Evolutionary conservation across 2,329 filamentous ascomycete genomes (phyloP).

Genomic region (Arthrobotrys megalospora): DNA sequence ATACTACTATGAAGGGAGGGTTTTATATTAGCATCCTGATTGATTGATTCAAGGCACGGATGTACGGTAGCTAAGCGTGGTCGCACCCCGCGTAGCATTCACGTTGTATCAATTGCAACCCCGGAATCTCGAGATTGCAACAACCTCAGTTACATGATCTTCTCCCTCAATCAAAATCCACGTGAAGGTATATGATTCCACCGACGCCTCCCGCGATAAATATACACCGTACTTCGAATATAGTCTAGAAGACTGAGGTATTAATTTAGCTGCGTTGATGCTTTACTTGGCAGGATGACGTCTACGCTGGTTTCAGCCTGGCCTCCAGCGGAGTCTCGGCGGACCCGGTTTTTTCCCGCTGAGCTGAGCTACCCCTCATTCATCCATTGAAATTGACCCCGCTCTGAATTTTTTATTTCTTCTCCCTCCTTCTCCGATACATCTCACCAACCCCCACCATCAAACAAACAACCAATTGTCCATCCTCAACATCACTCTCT

Average conservation of each 20-base stretch:
- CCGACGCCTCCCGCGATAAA: too few relatives aligned
- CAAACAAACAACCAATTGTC: conserved; percentile 18
- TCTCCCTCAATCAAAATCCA: too few relatives aligned
- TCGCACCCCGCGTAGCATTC: too few relatives aligned
- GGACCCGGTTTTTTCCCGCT: conserved; percentile 20
- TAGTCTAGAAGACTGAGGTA: conserved; percentile 13
- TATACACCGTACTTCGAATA: too few relatives aligned
- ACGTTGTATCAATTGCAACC: too few relatives aligned
- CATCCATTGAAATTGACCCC: conserved; percentile 38
- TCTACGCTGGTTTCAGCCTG: conserved; percentile 25
- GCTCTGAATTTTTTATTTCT: conserved; percentile 22
- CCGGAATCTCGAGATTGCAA: too few relatives aligned
- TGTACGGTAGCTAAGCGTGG: too few relatives aligned
- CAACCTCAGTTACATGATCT: too few relatives aligned
- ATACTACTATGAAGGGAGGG: too few relatives aligned
- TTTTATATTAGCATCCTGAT: too few relatives aligned
- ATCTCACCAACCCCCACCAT: conserved; percentile 27
- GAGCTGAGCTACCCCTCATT: conserved; percentile 25
- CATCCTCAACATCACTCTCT: background rate
- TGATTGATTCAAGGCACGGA: too few relatives aligned
- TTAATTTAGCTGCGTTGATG: conserved; percentile 23
- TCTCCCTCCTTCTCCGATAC: conserved; percentile 36
- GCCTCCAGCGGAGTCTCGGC: conserved; percentile 2
- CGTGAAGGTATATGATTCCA: background rate
- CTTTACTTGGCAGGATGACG: conserved; percentile 40